A percentile compares a stretch with the other conserved stretches of the same genome.
phyloP scores from a whole-genome alignment of 257 asterid genomes.

The Haberlea rhodopensis region DNA sequence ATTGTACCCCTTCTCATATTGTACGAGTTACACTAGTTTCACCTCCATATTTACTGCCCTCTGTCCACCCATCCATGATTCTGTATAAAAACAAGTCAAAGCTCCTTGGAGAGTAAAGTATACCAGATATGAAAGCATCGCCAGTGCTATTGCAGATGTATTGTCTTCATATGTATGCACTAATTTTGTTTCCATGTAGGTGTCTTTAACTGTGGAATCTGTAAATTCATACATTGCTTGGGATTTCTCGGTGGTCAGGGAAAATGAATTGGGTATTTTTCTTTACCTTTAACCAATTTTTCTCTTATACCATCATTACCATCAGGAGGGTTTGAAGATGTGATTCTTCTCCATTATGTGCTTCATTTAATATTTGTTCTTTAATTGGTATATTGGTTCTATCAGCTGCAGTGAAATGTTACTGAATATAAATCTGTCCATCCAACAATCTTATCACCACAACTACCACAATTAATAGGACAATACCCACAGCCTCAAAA shows the following conservation, averaged over 20 bases:
- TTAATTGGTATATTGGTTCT: slow-evolving; percentile 14
- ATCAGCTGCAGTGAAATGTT: slow-evolving; percentile 4
- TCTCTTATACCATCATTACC: too few relatives aligned
- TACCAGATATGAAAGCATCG: too few relatives aligned
- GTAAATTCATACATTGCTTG: slow-evolving; percentile 90
- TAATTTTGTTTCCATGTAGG: slow-evolving; percentile 42
- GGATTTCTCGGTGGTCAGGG: slow-evolving; percentile 98
- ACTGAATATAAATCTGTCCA: neutral
- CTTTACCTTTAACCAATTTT: slow-evolving; percentile 26
- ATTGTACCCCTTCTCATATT: neutral
- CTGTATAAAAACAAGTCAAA: neutral
- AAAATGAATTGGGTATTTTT: slow-evolving; percentile 72
- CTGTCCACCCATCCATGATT: too few relatives aligned
- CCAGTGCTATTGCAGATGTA: slow-evolving; percentile 5
- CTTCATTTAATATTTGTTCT: slow-evolving; percentile 9
- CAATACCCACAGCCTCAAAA: neutral
- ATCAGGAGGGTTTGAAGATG: slow-evolving; percentile 20
- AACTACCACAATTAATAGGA: neutral
- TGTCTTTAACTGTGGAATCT: slow-evolving; percentile 69
- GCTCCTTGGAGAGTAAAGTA: too few relatives aligned
- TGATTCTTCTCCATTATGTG: neutral
- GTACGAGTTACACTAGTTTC: neutral
- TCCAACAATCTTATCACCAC: neutral
- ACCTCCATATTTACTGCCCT: too few relatives aligned
- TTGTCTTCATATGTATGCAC: too few relatives aligned